These are phyloP conservation scores for Pilasporangium apinafurcum DNA, from an alignment of 352 stramenopile genomes.

Conservation along the genomic window DNA sequence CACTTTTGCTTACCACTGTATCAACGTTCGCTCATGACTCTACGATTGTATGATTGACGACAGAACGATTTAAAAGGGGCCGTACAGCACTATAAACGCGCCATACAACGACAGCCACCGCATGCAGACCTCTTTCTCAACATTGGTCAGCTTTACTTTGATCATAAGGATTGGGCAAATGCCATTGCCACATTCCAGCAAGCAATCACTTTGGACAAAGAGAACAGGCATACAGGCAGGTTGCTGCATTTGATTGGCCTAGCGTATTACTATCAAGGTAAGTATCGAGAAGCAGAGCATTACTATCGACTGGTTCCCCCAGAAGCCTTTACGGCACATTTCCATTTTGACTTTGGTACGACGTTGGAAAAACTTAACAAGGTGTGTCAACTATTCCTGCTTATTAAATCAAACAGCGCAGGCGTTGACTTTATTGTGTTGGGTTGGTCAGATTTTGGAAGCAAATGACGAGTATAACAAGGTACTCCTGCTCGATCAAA, in stretches of 20 bases:
- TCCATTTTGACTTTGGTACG: constrained; percentile 50
- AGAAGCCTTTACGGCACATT: constrained; percentile 17
- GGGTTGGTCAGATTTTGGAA: constrained; percentile 23
- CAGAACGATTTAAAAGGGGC: constrained; percentile 17
- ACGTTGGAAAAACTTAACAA: constrained; percentile 40
- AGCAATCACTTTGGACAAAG: constrained; percentile 9
- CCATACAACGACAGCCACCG: constrained; percentile 8
- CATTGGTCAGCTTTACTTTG: constrained; percentile 25
- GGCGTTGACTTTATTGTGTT: too few species aligned
- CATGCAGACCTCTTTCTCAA: constrained; percentile 13
- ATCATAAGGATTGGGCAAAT: constrained; percentile 11
- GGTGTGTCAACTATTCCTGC: too few species aligned
- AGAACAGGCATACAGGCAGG: background rate
- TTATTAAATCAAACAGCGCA: too few species aligned
- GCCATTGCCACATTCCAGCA: constrained; percentile 6
- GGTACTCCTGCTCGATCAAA: constrained; percentile 22
- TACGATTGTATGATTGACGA: background rate
- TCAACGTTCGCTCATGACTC: too few species aligned
- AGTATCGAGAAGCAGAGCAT: constrained; percentile 18
- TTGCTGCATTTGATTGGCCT: constrained; percentile 25
- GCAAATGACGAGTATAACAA: constrained; percentile 36
- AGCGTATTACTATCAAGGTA: constrained; percentile 22
- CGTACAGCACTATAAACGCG: constrained; percentile 9
- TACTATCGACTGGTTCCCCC: constrained; percentile 15
- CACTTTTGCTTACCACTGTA: background rate